Conservation (phyloP, 768 basidiomycete genomes). For the Pholiota microspora region DNA sequence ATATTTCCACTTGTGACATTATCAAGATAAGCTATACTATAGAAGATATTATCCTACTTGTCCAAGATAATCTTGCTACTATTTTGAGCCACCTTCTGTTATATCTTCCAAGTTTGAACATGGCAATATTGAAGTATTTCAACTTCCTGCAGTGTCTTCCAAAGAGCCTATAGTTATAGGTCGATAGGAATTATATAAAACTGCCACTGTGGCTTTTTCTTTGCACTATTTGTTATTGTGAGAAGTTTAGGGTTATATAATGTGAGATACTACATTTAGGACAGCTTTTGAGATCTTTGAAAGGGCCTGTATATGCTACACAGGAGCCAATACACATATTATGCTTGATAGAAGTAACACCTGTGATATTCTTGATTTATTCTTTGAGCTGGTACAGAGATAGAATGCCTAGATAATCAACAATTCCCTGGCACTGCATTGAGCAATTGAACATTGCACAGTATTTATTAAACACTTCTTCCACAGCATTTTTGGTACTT, state of each 20-base stretch:
- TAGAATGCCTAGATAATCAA: too few species aligned
- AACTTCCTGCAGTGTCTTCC: constrained; percentile 23
- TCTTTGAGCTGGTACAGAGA: constrained; percentile 24
- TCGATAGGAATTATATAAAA: constrained; percentile 41
- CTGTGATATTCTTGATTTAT: constrained; percentile 26
- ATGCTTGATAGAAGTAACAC: constrained; percentile 28
- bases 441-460: too few species aligned
- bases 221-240: not conserved
- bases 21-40: not conserved
- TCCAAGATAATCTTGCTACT: too few species aligned
- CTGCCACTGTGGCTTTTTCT: constrained; percentile 21
- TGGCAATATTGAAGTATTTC: not conserved
- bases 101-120: not conserved
- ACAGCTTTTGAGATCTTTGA: constrained; percentile 20
- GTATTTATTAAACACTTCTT: too few species aligned
- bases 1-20: constrained; percentile 14
- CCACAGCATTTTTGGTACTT: too few species aligned
- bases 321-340: constrained; percentile 43
- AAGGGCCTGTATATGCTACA: constrained; percentile 26
- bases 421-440: too few species aligned
- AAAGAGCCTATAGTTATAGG: constrained; percentile 38
- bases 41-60: not conserved
- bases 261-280: constrained; percentile 21
- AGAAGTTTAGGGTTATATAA: constrained; percentile 20
- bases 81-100: not conserved